These are phyloP conservation scores for Serendipita sp. DNA, from an alignment of 1,284 basidiomycete genomes.

Conservation along the genomic window DNA sequence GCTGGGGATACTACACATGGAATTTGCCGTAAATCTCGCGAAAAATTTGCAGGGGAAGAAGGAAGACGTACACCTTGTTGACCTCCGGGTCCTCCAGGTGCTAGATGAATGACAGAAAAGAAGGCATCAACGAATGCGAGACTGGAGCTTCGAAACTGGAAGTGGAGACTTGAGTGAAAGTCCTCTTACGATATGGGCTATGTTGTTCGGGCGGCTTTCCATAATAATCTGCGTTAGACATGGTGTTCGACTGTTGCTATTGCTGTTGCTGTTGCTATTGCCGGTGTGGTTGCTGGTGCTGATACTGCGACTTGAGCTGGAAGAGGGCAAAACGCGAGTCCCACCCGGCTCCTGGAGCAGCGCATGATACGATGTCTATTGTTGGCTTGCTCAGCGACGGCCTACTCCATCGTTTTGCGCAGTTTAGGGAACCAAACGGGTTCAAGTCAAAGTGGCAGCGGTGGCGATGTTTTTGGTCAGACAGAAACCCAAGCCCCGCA, in stretches of 20 bases:
- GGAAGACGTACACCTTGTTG: slow-evolving; percentile 3
- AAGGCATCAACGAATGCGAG: not conserved
- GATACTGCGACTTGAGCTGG: too few relatives aligned
- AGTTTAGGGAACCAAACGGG: not conserved
- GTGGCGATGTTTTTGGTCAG: too few relatives aligned
- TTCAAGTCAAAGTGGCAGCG: not conserved
- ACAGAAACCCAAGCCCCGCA: not conserved
- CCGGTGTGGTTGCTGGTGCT: too few relatives aligned
- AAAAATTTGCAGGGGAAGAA: not conserved
- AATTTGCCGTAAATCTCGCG: not conserved
- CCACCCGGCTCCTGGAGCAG: too few relatives aligned
- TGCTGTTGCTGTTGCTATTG: not conserved
- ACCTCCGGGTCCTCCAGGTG: not conserved
- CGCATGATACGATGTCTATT: too few relatives aligned
- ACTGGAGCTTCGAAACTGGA: not conserved
- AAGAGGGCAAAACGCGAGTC: too few relatives aligned
- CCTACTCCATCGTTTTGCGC: not conserved
- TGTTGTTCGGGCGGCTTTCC: not conserved
- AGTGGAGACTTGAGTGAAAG: too few relatives aligned
- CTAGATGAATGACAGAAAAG: not conserved
- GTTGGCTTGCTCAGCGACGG: too few relatives aligned
- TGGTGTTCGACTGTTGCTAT: not conserved
- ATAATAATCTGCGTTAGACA: slow-evolving; percentile 5
- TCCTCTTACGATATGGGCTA: not conserved
- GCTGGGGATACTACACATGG: not conserved